Percentiles rank a stretch among this genome's conserved stretches.
Evolutionary conservation across 768 basidiomycete genomes (phyloP).

Genomic region (Termitomyces sp.): DNA sequence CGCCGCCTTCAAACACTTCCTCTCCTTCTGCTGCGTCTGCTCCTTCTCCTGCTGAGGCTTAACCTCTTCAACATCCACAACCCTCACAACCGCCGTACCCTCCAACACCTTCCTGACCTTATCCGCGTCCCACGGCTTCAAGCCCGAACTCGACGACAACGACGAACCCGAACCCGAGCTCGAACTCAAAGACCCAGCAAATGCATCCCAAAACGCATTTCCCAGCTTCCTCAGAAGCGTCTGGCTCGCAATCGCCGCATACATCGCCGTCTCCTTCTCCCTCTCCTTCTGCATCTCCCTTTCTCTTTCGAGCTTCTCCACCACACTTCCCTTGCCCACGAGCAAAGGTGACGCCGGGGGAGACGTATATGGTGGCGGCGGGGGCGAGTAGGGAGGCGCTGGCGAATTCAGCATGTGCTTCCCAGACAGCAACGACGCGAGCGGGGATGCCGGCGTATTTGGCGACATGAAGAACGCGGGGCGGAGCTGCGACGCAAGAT

Average conservation of each 20-base stretch:
- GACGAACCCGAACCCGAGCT: slow-evolving; percentile 11
- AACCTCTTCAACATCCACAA: slow-evolving; percentile 64
- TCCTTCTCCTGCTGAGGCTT: not conserved
- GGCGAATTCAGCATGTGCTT: too few species aligned
- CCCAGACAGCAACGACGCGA: too few species aligned
- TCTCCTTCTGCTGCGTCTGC: slow-evolving; percentile 19
- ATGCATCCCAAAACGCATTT: slow-evolving; percentile 85
- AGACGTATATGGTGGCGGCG: too few species aligned
- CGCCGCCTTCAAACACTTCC: slow-evolving; percentile 18
- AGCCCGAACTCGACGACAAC: slow-evolving; percentile 16
- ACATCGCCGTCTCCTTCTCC: too few species aligned
- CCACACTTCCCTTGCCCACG: too few species aligned
- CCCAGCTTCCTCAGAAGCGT: slow-evolving; percentile 69
- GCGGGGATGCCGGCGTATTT: too few species aligned
- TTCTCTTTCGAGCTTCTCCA: too few species aligned
- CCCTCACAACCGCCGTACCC: slow-evolving; percentile 71
- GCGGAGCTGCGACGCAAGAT: too few species aligned
- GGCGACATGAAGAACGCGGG: too few species aligned
- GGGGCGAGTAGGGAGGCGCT: too few species aligned
- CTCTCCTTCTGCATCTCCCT: too few species aligned
- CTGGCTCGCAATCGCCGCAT: slow-evolving; percentile 74
- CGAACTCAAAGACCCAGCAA: slow-evolving; percentile 44
- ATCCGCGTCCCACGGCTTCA: slow-evolving; percentile 56
- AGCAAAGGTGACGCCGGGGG: too few species aligned
- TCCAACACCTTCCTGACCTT: slow-evolving; percentile 80